Percentiles rank a stretch among this genome's conserved stretches.
Evolutionary conservation across 202 grass and related monocot species (phyloP).

Genomic region (Musa balbisiana): DNA sequence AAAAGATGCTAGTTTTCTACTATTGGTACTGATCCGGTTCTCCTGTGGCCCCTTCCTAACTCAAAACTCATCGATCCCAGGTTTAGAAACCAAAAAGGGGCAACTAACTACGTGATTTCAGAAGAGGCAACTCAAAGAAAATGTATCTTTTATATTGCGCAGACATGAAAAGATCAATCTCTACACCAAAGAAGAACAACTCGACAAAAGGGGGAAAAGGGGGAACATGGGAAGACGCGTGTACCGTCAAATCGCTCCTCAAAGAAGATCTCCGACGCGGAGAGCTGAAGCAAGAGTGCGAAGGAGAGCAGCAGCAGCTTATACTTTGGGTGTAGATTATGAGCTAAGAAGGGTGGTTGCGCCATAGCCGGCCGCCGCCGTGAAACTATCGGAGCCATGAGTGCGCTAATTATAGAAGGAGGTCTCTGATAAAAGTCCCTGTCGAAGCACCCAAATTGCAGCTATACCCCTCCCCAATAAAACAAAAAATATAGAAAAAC

Average conservation of each 20-base stretch:
- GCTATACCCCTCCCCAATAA: not conserved
- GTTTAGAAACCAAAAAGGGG: not conserved
- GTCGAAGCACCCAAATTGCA: not conserved
- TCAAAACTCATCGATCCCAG: not conserved
- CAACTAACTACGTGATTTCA: not conserved
- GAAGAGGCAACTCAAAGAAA: not conserved
- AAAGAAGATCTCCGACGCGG: slow-evolving; percentile 63
- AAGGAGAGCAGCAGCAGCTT: slow-evolving; percentile 26
- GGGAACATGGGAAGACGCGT: not conserved
- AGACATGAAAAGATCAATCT: not conserved
- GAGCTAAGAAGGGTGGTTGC: not conserved
- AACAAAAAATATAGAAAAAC: not conserved
- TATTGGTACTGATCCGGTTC: not conserved
- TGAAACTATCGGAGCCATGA: not conserved
- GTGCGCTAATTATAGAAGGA: not conserved
- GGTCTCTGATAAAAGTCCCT: not conserved
- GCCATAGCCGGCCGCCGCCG: slow-evolving; percentile 10
- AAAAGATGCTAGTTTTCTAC: not conserved
- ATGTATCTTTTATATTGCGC: not conserved
- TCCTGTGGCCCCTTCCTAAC: not conserved
- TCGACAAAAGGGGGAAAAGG: not conserved
- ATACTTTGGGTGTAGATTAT: not conserved
- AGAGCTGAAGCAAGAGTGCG: slow-evolving; percentile 45
- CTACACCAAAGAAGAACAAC: not conserved
- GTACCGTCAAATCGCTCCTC: slow-evolving; percentile 98